Evolutionary conservation across 2,329 filamentous ascomycete genomes (phyloP), one percentile per base, ranked within the genome.

Genomic region (Trichocomaceae sp.): DNA sequence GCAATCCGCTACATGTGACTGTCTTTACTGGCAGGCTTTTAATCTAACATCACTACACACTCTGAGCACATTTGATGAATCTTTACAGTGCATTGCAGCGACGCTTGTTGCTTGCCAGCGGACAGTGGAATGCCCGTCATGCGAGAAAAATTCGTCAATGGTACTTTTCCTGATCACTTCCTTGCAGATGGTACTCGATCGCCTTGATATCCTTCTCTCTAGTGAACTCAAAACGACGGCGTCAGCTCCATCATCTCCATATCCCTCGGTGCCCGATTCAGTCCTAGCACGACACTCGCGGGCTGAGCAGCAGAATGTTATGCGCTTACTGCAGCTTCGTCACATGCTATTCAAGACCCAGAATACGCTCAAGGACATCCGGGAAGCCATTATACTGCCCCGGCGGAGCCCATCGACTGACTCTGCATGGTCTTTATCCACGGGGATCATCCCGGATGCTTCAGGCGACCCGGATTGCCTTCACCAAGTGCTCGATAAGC

Each of bases 131-230:
- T 57, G 55, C n/a, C 37, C 31, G n/a, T 57, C 50, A 42, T 57
- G 55, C 55, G 55, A 53, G 37, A 57, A 57, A 31, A 47, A 45
- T 5, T 49, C 50, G 2, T 49, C 55, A 13, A 48, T 46, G 45
- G 49, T 57, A 19, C 23, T 50, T 19, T 44, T 57, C 23, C 45
- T 53, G 17, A 23, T 50, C 9, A 45, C 55, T 26, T 52, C 55
- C 29, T 35, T 57, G 17, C 55, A 57, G 31, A 52, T 57, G 50
- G 55, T 51, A n/a, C n/a, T 50, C n/a, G 29, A 42, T n/a, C 50
- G 49, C 19, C 37, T 57, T 9, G 50, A 50, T 20, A 10, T 20
- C 8, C 47, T 47, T 12, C 42, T 51, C 10, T 42, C 37, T 5
- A 17, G 5, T 3, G 41, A 52, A 19, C 17, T 37, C 7, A 41